Evolutionary conservation across 805 yeast species (phyloP), one percentile per base, ranked within the genome.

Genomic region (Saccharomycopsis fermentans): DNA sequence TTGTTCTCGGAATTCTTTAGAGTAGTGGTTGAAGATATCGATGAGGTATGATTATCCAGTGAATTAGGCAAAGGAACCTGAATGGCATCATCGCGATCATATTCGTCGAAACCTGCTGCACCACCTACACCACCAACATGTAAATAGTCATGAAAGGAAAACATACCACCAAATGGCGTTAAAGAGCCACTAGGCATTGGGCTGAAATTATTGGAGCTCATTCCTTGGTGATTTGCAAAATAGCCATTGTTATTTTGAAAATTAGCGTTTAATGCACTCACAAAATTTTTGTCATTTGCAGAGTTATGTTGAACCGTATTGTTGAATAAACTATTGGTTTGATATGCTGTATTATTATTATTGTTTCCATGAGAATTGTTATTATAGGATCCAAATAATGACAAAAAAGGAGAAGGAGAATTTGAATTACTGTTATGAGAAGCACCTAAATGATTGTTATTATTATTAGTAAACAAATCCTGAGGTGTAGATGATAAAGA

Each of bases 51-150:
- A 9, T 43, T 24, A 5, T 24, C 29, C n/a, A 21, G n/a, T 5
- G 50, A 9, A 43, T 43, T 43, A 21, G 50, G 50, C n/a, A 53
- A 56, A 6, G 50, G 50, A 21, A 43, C 50, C 24, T 43, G 50
- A 21, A 43, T 24, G 11, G 50, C 52, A 16, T 52, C 58, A 27
- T 52, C 58, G 19, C 21, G 35, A 19, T 36, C 54, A 3, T 54
- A 29, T 19, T 57, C 55, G 2, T 59, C 65, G 59, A 70, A 75
- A 0, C 77, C 76, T 4, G 75, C 74, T 40, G 77, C 77, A 55
- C 75, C 77, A n/a, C 71, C 71, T 14, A 72, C 69, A 14, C 72
- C 66, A 21, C 76, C 74, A 60, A 72, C 63, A n/a, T 74, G 74
- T 32, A 74, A 60, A 63, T 71, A 73, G 60, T 74, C 77, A 40